Evolutionary conservation across 306 rosid genomes (phyloP), one percentile per base, ranked within the genome.

Genomic region (Trifolium fragiferum): DNA sequence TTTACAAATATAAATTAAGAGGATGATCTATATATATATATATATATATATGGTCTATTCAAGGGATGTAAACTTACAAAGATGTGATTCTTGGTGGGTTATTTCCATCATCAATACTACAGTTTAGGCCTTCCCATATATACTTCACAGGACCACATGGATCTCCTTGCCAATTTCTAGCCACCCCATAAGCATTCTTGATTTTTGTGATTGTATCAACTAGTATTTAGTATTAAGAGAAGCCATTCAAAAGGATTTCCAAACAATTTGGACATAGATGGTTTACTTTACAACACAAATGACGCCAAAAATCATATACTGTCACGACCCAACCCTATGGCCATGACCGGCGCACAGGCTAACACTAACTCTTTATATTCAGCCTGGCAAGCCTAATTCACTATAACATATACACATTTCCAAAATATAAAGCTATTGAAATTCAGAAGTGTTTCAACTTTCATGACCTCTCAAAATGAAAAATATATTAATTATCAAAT

Each of bases 121-220:
- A 90, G 32, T 71, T 81, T 46, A 90, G 66, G 19, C 96, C 89
- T 37, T 83, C 73, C 96, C 92, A 90, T 65, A 46, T 38, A 71
- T 82, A 84, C 18, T 2, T 20, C 40, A 46, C 23, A 0, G 92
- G 96, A 21, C 55, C 75, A 46, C 92, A 86, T 43, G 92, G 92
- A 76, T 90, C 88, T 78, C 88, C 92, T 71, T 83, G 79, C 96
- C 92, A 90, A 72, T 82, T 76, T 72, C 51, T 87, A 15, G 20
- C 44, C 75, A 87, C 64, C 38, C 47, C 66, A 63, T 88, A 90
- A 14, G 76, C 27, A 27, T 70, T 75, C 82, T 90, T 86, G 66
- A 90, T 85, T 54, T 27, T 88, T 59, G 70, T 76, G 63, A 90
- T 83, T 10, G 89, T 88, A 59, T 51, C 85, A 69, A 84, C 93